phyloP scores from a whole-genome alignment of 2,329 filamentous ascomycete species.

The Orbilia quercus region DNA sequence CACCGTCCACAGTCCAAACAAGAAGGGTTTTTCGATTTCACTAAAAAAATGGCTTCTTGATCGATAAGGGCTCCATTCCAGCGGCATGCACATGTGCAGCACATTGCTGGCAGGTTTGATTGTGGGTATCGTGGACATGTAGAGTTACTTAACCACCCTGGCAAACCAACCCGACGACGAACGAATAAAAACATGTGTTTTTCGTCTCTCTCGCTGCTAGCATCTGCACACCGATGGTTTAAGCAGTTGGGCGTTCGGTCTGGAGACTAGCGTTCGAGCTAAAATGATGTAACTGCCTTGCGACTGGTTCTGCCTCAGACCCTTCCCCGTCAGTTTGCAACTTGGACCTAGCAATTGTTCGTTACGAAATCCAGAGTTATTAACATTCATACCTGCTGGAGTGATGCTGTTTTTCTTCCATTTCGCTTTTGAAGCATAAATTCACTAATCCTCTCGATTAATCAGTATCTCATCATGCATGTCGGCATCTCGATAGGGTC shows the following conservation, averaged over 20 bases:
- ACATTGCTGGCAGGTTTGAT: conserved; percentile 3
- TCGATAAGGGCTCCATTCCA: conserved; percentile 53
- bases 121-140: conserved; percentile 30
- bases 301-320: conserved; percentile 55
- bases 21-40: conserved; percentile 37
- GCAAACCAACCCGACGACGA: conserved; percentile 17
- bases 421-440: too few species aligned
- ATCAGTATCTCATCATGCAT: background rate
- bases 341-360: too few species aligned
- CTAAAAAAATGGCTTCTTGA: conserved; percentile 19
- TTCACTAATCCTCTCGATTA: background rate
- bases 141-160: conserved; percentile 42
- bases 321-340: conserved; percentile 27
- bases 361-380: too few species aligned
- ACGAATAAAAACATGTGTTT: conserved; percentile 50
- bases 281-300: conserved; percentile 56
- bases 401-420: too few species aligned
- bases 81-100: conserved; percentile 39
- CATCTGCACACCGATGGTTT: conserved; percentile 54
- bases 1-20: conserved; percentile 32
- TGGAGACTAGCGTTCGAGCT: conserved; percentile 40
- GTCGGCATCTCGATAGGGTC: background rate
- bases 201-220: conserved; percentile 30
- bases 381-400: too few species aligned
- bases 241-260: conserved; percentile 45